Conservation (phyloP, 495 filamentous ascomycete genomes). For the Evernia prunastri region DNA sequence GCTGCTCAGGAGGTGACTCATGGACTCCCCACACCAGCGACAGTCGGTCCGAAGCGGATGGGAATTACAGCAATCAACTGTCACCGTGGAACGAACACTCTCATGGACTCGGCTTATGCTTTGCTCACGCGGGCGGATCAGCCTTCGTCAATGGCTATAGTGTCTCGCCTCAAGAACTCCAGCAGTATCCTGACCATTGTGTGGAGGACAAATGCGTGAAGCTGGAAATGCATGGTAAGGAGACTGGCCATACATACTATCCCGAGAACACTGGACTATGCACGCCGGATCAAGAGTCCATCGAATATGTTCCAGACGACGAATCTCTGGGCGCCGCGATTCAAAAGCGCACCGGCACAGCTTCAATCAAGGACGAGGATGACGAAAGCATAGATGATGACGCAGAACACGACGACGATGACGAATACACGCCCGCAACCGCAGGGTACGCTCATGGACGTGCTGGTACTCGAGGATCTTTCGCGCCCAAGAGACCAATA, state of each 20-base stretch:
- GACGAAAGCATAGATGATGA: constrained; percentile 21
- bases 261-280: background rate
- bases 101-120: background rate
- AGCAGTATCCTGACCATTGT: constrained; percentile 12
- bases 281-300: background rate
- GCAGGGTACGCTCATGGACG: constrained; percentile 1
- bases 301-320: constrained; percentile 5
- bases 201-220: constrained; percentile 3
- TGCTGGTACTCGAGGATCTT: constrained; percentile 9
- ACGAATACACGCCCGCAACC: constrained; percentile 14
- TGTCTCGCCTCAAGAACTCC: constrained; percentile 11
- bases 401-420: constrained; percentile 21
- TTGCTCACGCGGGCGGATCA: background rate
- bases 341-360: background rate
- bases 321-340: constrained; percentile 11
- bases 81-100: constrained; percentile 10
- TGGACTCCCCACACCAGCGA: constrained; percentile 17
- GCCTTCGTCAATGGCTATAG: background rate
- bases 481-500: background rate
- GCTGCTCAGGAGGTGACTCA: constrained; percentile 15
- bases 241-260: constrained; percentile 5
- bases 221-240: constrained; percentile 10
- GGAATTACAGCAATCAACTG: background rate
- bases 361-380: constrained; percentile 17
- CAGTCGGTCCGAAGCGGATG: constrained; percentile 18